These are phyloP conservation scores for Apodospora peruviana DNA, from an alignment of 495 filamentous ascomycete species.

Conservation along the genomic window DNA sequence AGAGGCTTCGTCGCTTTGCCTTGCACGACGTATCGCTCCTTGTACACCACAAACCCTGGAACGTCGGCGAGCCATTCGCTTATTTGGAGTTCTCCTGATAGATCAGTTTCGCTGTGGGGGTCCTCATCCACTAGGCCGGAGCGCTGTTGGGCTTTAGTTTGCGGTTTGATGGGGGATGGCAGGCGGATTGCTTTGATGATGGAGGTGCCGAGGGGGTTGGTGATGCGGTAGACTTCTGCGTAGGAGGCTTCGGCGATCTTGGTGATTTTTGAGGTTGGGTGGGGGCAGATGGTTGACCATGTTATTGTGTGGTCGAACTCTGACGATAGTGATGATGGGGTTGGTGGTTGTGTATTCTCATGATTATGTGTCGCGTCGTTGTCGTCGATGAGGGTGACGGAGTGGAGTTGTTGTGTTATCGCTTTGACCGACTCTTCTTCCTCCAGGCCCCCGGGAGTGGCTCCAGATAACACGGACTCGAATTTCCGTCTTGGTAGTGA, in stretches of 20 bases:
- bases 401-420: constrained; percentile 7
- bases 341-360: background rate
- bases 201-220: constrained; percentile 38
- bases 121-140: constrained; percentile 44
- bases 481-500: background rate
- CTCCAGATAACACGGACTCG: background rate
- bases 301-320: constrained; percentile 27
- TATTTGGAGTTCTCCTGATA: constrained; percentile 60
- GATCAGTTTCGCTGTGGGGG: constrained; percentile 35
- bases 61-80: constrained; percentile 71
- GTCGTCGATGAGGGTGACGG: constrained; percentile 4
- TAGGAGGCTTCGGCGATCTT: constrained; percentile 69
- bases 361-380: too few relatives aligned
- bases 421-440: background rate
- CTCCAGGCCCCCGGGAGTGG: background rate
- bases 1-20: constrained; percentile 62
- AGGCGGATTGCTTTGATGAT: constrained; percentile 52
- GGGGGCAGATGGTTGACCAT: constrained; percentile 49
- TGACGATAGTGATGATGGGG: background rate
- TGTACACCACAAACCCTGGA: constrained; percentile 89
- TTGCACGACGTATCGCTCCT: constrained; percentile 66
- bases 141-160: constrained; percentile 42
- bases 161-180: constrained; percentile 37
- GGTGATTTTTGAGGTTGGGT: constrained; percentile 40
- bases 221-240: constrained; percentile 62